A percentile compares a stretch with the other conserved stretches of the same genome.
These are phyloP conservation scores for Chaetomium sp. DNA, from an alignment of 2,329 filamentous ascomycete genomes.

Conservation along the genomic window DNA sequence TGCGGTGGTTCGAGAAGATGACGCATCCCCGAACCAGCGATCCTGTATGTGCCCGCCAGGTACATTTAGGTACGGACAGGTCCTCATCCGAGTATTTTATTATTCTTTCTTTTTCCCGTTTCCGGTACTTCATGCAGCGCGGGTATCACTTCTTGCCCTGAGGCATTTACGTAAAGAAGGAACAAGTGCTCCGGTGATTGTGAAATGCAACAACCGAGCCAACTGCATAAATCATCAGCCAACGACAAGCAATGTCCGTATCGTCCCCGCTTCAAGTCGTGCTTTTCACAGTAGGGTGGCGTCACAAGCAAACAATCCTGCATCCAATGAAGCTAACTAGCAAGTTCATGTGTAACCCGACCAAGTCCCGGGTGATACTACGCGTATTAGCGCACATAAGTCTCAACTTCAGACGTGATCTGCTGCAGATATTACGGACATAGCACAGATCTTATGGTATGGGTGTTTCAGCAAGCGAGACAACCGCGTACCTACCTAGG, in stretches of 20 bases:
- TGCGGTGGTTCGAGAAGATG: not conserved
- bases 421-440: constrained; percentile 3
- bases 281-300: not conserved
- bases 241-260: constrained; percentile 3
- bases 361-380: not conserved
- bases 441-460: constrained; percentile 10
- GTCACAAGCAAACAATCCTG: constrained; percentile 5
- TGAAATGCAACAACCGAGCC: not conserved
- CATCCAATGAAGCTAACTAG: not conserved
- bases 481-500: not conserved
- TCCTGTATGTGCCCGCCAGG: not conserved
- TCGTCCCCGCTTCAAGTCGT: not conserved
- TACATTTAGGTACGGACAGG: not conserved
- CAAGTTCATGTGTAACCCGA: not conserved
- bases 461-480: not conserved
- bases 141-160: not conserved
- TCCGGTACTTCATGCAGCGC: not conserved
- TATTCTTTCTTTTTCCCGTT: not conserved
- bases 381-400: not conserved
- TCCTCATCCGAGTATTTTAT: not conserved
- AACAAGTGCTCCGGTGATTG: not conserved
- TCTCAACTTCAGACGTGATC: constrained; percentile 12
- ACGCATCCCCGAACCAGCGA: not conserved
- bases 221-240: not conserved
- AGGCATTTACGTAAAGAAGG: not conserved